Evolutionary conservation across 228 moss, liverwort and hornwort species (phyloP).

Genomic region (Sphagnum fallax): DNA sequence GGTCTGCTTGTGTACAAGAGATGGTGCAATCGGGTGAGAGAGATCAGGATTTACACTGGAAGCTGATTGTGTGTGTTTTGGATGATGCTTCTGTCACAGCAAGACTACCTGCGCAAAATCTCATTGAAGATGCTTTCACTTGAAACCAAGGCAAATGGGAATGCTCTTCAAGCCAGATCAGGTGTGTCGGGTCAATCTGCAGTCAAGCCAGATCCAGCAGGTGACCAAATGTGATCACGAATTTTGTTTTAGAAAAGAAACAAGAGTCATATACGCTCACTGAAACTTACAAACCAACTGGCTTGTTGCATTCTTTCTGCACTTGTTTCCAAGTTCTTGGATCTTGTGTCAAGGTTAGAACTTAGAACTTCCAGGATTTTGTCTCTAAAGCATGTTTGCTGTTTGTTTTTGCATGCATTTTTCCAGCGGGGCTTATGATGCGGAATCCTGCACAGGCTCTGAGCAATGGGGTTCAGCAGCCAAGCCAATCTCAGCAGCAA

Average conservation of each 20-base stretch:
- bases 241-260: no score
- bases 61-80: not conserved
- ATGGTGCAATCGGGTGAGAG: no score
- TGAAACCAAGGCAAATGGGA: slow-evolving; percentile 45
- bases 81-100: slow-evolving; percentile 16
- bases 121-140: slow-evolving; percentile 56
- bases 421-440: slow-evolving; percentile 12
- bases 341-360: no score
- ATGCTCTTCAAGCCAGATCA: slow-evolving; percentile 18
- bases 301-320: no score
- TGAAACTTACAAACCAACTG: no score
- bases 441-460: slow-evolving; percentile 32
- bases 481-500: slow-evolving; percentile 26
- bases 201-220: slow-evolving; percentile 22
- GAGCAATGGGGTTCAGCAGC: slow-evolving; percentile 22
- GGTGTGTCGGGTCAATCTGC: slow-evolving; percentile 11
- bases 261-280: no score
- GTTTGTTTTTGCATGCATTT: not conserved
- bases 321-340: no score
- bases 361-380: no score
- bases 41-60: not conserved
- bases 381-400: no score
- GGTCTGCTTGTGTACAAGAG: no score
- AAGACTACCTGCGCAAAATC: slow-evolving; percentile 61
- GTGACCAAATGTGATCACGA: slow-evolving; percentile 8